Conservation (phyloP, 2,329 filamentous ascomycete genomes). For the Fusarium palustre region DNA sequence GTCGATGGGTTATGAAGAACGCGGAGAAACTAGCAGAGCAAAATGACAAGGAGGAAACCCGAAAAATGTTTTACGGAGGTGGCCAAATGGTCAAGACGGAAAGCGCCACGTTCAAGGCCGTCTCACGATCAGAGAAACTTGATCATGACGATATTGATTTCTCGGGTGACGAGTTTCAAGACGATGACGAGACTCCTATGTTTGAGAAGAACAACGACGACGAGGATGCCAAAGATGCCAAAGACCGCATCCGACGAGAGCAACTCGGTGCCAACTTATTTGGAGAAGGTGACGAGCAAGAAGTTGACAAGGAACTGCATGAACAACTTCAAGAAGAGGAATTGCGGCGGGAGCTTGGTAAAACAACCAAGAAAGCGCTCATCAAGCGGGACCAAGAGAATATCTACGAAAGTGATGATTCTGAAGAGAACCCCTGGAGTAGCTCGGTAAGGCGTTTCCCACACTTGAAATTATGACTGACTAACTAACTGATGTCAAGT, state of each 20-base stretch:
- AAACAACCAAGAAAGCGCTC: conserved; percentile 81
- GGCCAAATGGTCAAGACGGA: conserved; percentile 75
- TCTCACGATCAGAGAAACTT: conserved; percentile 71
- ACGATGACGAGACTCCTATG: conserved; percentile 84
- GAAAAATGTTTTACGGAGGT: conserved; percentile 62
- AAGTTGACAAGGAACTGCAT: conserved; percentile 79
- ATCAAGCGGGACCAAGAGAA: conserved; percentile 87
- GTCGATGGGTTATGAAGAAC: conserved; percentile 83
- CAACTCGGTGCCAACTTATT: conserved; percentile 91
- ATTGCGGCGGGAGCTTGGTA: conserved; percentile 76
- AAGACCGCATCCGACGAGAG: conserved; percentile 79
- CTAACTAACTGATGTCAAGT: conserved; percentile 52
- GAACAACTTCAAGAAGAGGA: conserved; percentile 76
- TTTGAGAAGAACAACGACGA: conserved; percentile 85
- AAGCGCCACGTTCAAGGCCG: conserved; percentile 71
- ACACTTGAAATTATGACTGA: not conserved
- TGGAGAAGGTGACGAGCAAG: conserved; percentile 73
- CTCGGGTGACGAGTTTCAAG: conserved; percentile 81
- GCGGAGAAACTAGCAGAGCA: conserved; percentile 68
- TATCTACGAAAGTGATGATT: conserved; percentile 81
- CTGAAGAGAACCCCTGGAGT: conserved; percentile 58
- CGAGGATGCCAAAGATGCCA: conserved; percentile 79
- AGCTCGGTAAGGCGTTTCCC: conserved; percentile 50
- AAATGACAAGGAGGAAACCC: conserved; percentile 71
- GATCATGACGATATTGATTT: conserved; percentile 78